Base-by-base conservation (phyloP, 441 rosid species). In the Euphorbia schlechtendalii region DNA sequence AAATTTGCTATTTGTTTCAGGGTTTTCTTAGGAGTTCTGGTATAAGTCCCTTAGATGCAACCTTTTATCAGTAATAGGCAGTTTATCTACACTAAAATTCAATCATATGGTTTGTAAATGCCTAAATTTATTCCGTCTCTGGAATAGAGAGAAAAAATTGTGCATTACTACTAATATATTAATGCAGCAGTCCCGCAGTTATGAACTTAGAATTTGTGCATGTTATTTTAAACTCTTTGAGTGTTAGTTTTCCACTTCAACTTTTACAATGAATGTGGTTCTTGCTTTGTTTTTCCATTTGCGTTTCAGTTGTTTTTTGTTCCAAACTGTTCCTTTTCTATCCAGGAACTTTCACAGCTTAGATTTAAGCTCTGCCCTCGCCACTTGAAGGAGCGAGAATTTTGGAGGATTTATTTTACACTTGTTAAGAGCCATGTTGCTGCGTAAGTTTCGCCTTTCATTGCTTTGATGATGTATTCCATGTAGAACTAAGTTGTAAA, bases 351-450 rank as follows among this genome's bases (percentile, higher is more conserved):
- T 65, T 75, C 96, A 21, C 84, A 83, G 64, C 80, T 93, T 62
- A 83, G 99, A 76, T 93, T 85, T 65, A 77, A 73, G 84, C 73
- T 83, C 54, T 93, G 96, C 66, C 99, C 97, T 32, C 71, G 89
- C 66, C 61, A 76, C 57, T 72, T 90, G 86, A 88, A 90, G 82
- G 99, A 93, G 65, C 76, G 63, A 9, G 82, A 81, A 40, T 93
- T 93, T 77, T 93, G 99, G 97, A 82, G 75, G 73, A 84, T 86
- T 67, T 90, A 93, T 69, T 93, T 90, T 70, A 65, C 71, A 64
- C 91, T 93, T 71, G 96, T 87, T 71, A 83, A 78, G 70, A 77
- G 74, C 64, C 69, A 86, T 61, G 80, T 92, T 13, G 70, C 87
- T 28, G 86, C 81, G 96, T 92, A 81, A 82, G 90, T 76, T 63